These are phyloP conservation scores for Umbelopsis isabellina DNA, from an alignment of 192 early-diverging fungal genomes.

Conservation along the genomic window DNA sequence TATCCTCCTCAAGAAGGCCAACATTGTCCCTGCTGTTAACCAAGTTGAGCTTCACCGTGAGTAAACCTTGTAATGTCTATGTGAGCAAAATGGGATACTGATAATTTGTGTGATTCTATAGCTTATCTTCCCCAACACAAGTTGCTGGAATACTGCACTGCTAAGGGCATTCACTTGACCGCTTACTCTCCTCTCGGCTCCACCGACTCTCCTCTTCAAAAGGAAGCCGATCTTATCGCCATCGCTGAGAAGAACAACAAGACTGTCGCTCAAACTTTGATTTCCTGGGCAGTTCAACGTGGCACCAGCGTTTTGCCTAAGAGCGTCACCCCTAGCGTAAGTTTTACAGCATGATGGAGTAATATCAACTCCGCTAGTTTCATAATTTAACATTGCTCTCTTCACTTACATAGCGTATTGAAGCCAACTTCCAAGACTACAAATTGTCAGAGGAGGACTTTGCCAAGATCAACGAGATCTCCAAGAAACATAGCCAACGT, in stretches of 20 bases:
- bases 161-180: slow-evolving; percentile 72
- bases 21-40: slow-evolving; percentile 80
- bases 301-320: slow-evolving; percentile 83
- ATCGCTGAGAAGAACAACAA: slow-evolving; percentile 71
- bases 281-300: slow-evolving; percentile 82
- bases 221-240: slow-evolving; percentile 50
- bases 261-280: slow-evolving; percentile 71
- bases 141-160: slow-evolving; percentile 73
- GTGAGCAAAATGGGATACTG: background rate
- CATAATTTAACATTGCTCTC: background rate
- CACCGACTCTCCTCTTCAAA: slow-evolving; percentile 30
- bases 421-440: slow-evolving; percentile 59
- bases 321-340: slow-evolving; percentile 59
- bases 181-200: slow-evolving; percentile 86
- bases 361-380: background rate
- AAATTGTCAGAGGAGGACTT: slow-evolving; percentile 48
- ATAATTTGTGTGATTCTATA: slow-evolving; percentile 18
- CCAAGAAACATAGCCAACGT: slow-evolving; percentile 35
- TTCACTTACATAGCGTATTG: slow-evolving; percentile 57
- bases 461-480: slow-evolving; percentile 41
- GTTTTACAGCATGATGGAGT: background rate
- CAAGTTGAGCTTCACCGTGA: slow-evolving; percentile 86
- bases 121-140: slow-evolving; percentile 51
- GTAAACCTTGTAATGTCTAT: slow-evolving; percentile 43
- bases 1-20: slow-evolving; percentile 64